A percentile compares a stretch with the other conserved stretches of the same genome.
phyloP scores from a whole-genome alignment of 2,329 filamentous ascomycete species.

The Eutypa lata region DNA sequence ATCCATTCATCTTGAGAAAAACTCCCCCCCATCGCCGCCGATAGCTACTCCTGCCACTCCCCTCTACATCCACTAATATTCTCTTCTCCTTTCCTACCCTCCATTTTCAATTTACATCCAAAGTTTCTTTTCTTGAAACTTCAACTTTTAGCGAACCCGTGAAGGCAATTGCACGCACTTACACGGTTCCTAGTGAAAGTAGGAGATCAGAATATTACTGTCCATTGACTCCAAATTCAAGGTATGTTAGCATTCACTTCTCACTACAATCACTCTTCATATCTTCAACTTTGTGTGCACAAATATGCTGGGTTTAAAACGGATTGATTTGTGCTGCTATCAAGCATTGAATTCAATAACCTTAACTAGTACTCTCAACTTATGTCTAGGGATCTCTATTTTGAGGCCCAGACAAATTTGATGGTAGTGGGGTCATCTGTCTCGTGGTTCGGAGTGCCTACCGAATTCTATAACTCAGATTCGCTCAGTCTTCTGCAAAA shows the following conservation, averaged over 20 bases:
- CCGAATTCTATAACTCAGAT: too few relatives aligned
- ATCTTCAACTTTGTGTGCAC: background rate
- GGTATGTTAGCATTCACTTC: background rate
- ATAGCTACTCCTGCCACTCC: constrained; percentile 7
- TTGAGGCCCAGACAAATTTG: too few relatives aligned
- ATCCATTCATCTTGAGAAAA: constrained; percentile 8
- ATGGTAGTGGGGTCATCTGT: too few relatives aligned
- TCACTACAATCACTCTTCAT: background rate
- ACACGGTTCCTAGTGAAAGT: background rate
- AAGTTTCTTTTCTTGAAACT: constrained; percentile 1
- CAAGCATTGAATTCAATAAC: background rate
- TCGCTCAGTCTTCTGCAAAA: too few relatives aligned
- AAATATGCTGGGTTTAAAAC: background rate
- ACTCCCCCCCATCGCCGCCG: constrained; percentile 10
- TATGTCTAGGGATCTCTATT: too few relatives aligned
- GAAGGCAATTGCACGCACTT: constrained; percentile 4
- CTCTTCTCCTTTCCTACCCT: constrained; percentile 3
- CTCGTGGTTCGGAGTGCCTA: background rate
- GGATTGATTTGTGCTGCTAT: background rate
- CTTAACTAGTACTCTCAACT: too few relatives aligned
- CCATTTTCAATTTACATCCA: constrained; percentile 4
- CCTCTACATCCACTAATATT: background rate
- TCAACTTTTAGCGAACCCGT: constrained; percentile 1
- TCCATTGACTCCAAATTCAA: background rate
- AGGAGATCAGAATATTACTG: background rate